Evolutionary conservation across 352 stramenopile genomes (phyloP).

Genomic region (Pseudoperonospora humuli): DNA sequence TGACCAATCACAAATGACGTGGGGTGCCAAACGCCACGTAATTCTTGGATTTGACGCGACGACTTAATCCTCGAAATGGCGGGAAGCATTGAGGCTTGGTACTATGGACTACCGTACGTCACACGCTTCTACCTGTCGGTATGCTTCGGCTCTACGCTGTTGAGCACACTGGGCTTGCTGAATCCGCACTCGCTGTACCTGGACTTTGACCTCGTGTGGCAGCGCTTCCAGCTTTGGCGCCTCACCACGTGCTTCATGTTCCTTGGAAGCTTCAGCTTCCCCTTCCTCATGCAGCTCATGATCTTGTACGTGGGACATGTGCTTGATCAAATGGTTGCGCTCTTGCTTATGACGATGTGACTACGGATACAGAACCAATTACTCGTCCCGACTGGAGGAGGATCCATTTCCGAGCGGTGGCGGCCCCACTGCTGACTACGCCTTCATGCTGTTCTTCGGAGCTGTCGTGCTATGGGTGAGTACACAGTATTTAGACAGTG

Average conservation of each 20-base stretch:
- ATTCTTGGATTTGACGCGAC: not conserved
- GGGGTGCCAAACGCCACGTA: too few relatives aligned
- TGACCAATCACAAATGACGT: slow-evolving; percentile 1
- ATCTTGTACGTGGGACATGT: slow-evolving; percentile 52
- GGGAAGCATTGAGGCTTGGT: slow-evolving; percentile 76
- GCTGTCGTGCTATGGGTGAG: slow-evolving; percentile 64
- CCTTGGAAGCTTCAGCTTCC: slow-evolving; percentile 82
- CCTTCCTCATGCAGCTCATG: slow-evolving; percentile 88
- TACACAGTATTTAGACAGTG: not conserved
- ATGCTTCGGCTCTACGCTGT: slow-evolving; percentile 74
- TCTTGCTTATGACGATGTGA: slow-evolving; percentile 1
- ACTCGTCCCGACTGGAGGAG: slow-evolving; percentile 75
- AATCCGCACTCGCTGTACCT: slow-evolving; percentile 80
- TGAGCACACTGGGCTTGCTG: slow-evolving; percentile 72
- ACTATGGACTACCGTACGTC: slow-evolving; percentile 77
- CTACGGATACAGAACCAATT: slow-evolving; percentile 49
- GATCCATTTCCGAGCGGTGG: slow-evolving; percentile 79
- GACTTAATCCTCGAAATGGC: slow-evolving; percentile 38
- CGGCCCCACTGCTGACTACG: slow-evolving; percentile 79
- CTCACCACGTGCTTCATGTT: slow-evolving; percentile 86
- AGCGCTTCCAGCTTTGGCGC: slow-evolving; percentile 85
- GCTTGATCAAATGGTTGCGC: not conserved
- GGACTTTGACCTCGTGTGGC: slow-evolving; percentile 80
- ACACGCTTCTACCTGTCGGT: slow-evolving; percentile 81
- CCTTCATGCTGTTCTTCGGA: slow-evolving; percentile 87